Conservation (phyloP, 1,139 yeast genomes). For the Hyphopichia pseudoburtonii region DNA sequence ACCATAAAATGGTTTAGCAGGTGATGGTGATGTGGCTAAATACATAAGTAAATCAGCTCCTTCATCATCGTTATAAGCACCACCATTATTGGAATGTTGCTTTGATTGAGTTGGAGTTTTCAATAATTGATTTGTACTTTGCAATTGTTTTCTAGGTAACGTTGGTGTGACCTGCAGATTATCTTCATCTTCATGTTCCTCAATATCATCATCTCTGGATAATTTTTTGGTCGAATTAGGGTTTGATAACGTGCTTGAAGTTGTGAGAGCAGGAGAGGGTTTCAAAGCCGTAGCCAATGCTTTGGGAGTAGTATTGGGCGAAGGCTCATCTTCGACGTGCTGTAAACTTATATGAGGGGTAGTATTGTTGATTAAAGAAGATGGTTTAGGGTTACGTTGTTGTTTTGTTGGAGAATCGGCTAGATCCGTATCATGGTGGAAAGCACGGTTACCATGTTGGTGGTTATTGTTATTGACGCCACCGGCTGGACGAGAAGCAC, state of each 20-base stretch:
- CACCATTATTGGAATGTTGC: constrained; percentile 12
- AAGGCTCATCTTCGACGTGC: constrained; percentile 19
- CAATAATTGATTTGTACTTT: constrained; percentile 22
- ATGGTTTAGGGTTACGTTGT: constrained; percentile 15
- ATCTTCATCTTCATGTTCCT: constrained; percentile 7
- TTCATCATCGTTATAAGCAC: constrained; percentile 54
- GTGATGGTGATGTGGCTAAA: constrained; percentile 84
- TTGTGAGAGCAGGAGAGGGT: constrained; percentile 37
- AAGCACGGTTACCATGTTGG: background rate
- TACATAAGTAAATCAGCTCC: constrained; percentile 84
- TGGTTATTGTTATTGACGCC: constrained; percentile 8
- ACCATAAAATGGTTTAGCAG: constrained; percentile 47
- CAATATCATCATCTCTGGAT: too few relatives aligned
- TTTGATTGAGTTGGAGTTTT: constrained; percentile 40
- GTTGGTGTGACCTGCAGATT: constrained; percentile 35
- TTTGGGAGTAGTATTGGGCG: constrained; percentile 27
- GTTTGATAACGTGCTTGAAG: background rate
- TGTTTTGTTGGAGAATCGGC: constrained; percentile 36
- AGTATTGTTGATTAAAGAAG: constrained; percentile 13
- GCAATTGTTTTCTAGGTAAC: constrained; percentile 25
- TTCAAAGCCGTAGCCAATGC: constrained; percentile 23
- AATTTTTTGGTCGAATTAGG: constrained; percentile 1
- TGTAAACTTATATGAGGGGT: background rate
- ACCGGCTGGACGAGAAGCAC: constrained; percentile 1
- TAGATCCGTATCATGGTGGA: constrained; percentile 7